Conservation (phyloP, 139 green algal species). For the Micractinium sp. region DNA sequence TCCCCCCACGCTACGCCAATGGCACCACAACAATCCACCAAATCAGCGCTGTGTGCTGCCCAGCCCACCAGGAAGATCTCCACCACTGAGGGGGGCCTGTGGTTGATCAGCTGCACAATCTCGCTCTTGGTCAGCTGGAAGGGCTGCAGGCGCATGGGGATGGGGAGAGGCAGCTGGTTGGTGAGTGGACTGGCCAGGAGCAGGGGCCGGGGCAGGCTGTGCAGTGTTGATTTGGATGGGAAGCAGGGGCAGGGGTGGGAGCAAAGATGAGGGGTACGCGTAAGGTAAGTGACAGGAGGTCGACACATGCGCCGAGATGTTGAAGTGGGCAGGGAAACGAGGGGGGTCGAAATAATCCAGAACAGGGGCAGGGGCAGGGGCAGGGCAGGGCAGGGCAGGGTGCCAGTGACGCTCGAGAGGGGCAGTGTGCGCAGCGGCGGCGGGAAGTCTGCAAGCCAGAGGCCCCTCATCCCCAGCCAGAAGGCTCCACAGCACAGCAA, state of each 20-base stretch:
- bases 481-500: neutral
- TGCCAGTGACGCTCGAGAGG: neutral
- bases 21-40: no score
- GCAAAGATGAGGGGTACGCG: no score
- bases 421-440: neutral
- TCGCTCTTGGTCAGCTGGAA: conserved; percentile 58
- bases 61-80: conserved; percentile 61
- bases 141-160: conserved; percentile 13
- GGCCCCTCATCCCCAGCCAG: neutral
- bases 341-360: no score
- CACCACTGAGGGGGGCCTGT: conserved; percentile 47
- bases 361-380: no score
- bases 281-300: neutral
- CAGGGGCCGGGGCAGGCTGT: neutral
- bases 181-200: neutral
- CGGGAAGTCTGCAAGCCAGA: neutral
- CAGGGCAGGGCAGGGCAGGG: no score
- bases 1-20: no score
- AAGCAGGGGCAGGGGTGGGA: no score
- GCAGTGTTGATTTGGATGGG: neutral
- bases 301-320: neutral
- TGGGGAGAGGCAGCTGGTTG: neutral
- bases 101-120: conserved; percentile 69
- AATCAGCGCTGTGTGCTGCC: no score
- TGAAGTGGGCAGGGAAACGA: no score